These are phyloP conservation scores for Solanum bulbocastanum DNA, from an alignment of 257 asterid species.

Conservation along the genomic window DNA sequence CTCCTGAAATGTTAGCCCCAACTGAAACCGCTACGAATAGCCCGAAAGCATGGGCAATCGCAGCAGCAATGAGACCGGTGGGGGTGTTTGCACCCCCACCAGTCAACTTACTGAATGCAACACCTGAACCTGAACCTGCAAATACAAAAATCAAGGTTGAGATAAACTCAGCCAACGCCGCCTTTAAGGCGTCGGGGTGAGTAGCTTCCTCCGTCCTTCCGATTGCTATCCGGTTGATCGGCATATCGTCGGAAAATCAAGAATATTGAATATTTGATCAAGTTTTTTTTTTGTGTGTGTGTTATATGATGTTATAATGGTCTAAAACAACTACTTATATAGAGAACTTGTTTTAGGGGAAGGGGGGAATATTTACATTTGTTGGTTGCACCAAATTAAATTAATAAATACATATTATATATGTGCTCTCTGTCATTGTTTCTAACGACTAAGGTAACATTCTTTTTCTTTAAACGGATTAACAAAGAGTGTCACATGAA, in stretches of 20 bases:
- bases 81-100: constrained; percentile 16
- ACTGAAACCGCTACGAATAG: constrained; percentile 26
- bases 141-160: constrained; percentile 38
- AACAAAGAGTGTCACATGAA: too few species aligned
- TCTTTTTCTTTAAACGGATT: too few species aligned
- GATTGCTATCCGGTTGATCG: constrained; percentile 16
- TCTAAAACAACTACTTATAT: not conserved
- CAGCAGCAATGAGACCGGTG: constrained; percentile 18
- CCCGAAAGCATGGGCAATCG: constrained; percentile 22
- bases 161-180: constrained; percentile 43
- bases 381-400: too few species aligned
- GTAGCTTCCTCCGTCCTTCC: constrained; percentile 19
- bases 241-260: constrained; percentile 11
- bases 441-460: fast-evolving
- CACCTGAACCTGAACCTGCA: constrained; percentile 33
- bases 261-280: not conserved
- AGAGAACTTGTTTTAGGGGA: not conserved
- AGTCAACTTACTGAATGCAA: constrained; percentile 27
- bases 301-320: not conserved
- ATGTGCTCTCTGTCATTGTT: too few species aligned
- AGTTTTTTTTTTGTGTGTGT: too few species aligned
- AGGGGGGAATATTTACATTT: not conserved
- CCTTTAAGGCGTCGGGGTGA: constrained; percentile 24
- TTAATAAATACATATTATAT: too few species aligned
- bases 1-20: constrained; percentile 25